Evolutionary conservation across 2,329 filamentous ascomycete genomes (phyloP).

Genomic region (Purpureocillium takamizusanense): DNA sequence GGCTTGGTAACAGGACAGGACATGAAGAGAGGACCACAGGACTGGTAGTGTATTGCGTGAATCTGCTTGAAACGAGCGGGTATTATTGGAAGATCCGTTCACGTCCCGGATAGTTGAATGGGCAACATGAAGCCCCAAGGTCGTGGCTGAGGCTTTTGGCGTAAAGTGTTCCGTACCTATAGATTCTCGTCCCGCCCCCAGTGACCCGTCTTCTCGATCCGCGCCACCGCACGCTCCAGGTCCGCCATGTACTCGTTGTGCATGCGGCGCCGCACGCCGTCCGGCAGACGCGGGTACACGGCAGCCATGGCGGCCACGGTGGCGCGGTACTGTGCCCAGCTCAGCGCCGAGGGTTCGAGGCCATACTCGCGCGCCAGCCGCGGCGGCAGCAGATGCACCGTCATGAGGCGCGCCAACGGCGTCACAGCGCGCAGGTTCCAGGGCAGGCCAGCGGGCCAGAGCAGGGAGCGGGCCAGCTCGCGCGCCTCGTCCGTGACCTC

Average conservation of each 20-base stretch:
- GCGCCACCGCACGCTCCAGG: constrained; percentile 11
- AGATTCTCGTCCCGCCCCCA: background rate
- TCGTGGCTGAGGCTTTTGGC: no score
- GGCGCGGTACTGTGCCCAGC: constrained; percentile 12
- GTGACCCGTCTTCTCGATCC: constrained; percentile 10
- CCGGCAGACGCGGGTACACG: constrained; percentile 9
- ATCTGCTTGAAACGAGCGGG: no score
- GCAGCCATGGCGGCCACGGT: background rate
- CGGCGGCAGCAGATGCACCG: constrained; percentile 6
- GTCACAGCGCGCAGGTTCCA: constrained; percentile 9
- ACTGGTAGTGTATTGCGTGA: no score
- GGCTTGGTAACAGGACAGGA: no score
- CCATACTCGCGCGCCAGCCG: constrained; percentile 15
- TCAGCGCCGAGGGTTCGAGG: constrained; percentile 10
- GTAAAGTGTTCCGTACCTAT: no score
- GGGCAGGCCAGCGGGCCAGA: constrained; percentile 14
- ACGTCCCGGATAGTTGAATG: no score
- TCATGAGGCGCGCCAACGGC: constrained; percentile 11
- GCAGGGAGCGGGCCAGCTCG: constrained; percentile 12
- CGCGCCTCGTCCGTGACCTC: constrained; percentile 21
- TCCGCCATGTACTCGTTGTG: constrained; percentile 14
- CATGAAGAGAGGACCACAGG: no score
- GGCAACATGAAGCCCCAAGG: no score
- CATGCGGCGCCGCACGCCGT: constrained; percentile 10
- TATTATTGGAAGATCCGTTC: no score